Conservation (phyloP, 129 eudicot genomes). For the Tagetes patula region DNA sequence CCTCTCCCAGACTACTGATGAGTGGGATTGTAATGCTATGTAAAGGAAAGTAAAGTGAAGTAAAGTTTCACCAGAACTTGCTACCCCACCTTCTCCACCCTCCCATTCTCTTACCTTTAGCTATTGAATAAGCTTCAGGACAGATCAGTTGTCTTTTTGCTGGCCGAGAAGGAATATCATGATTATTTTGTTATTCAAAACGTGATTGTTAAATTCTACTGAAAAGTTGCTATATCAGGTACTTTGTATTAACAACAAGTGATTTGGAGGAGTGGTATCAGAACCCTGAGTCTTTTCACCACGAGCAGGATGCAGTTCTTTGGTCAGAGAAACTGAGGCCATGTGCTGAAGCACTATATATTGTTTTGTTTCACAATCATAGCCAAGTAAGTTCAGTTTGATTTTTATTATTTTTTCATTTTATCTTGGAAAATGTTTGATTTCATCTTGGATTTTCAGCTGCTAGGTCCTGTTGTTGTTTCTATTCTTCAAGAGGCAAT, state of each 20-base stretch:
- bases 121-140: constrained; percentile 9
- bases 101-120: background rate
- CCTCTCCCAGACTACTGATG: too few relatives aligned
- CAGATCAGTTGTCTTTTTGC: constrained; percentile 3
- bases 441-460: constrained; percentile 44
- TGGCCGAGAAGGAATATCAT: background rate
- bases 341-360: constrained; percentile 98
- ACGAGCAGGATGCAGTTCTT: constrained; percentile 93
- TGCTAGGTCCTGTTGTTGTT: constrained; percentile 94
- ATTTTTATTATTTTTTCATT: background rate
- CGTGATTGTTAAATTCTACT: constrained; percentile 6
- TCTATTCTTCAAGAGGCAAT: constrained; percentile 98
- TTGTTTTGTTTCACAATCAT: constrained; percentile 85
- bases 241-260: constrained; percentile 78
- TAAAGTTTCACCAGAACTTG: background rate
- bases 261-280: constrained; percentile 96
- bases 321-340: constrained; percentile 99
- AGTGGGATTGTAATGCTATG: too few relatives aligned
- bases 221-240: constrained; percentile 50
- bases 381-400: constrained; percentile 66
- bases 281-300: constrained; percentile 88
- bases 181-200: constrained; percentile 3
- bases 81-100: background rate
- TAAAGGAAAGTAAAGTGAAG: too few relatives aligned
- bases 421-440: constrained; percentile 11